Base-by-base conservation (phyloP, 768 basidiomycete species). In the Lyophyllum atratum region DNA sequence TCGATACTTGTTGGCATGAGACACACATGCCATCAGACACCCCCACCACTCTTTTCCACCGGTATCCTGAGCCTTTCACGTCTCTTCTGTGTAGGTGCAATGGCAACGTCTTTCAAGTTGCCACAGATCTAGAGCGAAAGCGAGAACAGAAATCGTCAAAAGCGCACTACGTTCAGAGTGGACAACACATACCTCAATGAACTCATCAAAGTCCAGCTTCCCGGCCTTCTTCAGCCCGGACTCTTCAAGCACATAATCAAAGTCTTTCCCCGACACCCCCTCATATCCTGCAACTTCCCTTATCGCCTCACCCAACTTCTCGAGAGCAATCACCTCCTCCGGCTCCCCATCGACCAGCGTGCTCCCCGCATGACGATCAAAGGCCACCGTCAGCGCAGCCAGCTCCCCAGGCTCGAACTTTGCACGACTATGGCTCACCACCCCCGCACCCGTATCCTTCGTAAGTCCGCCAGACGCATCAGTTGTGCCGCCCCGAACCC, bases 181-280 rank as follows among this genome's bases (percentile, higher is more conserved):
- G 57, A 55, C 34, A 51, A 14, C 24, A 73, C 85, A 14, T 61
- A 92, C 92, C 84, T 95, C 93, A 48, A 95, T 77, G 70, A 95
- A 95, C 67, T 92, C 91, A 61, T 95, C 90, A 64, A 93, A 85
- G 59, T 87, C 85, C 46, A 97, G 72, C 25, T 81, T 80, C 26
- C 72, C 70, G 63, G 79, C 76, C 21, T 72, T 71, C 48, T 76
- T 72, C 69, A 91, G 84, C 3, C 91, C 94, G 58, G 89, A 86
- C 68, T 90, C 86, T 54, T 80, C 80, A 50, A 95, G 78, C 1
- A 93, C 91, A 67, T 92, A 89, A 31, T 85, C 40, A 31, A 56
- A 59, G 21, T 64, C 63, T 45, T 54, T 61, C 54, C n/a, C 39
- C 8, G 24, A 47, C 10, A 55, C 59, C 14, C 75, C 80, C 61